Evolutionary conservation across 108 stramenopile species (phyloP), one percentile per base, ranked within the genome.

Genomic region (Cylindrotheca closterium): DNA sequence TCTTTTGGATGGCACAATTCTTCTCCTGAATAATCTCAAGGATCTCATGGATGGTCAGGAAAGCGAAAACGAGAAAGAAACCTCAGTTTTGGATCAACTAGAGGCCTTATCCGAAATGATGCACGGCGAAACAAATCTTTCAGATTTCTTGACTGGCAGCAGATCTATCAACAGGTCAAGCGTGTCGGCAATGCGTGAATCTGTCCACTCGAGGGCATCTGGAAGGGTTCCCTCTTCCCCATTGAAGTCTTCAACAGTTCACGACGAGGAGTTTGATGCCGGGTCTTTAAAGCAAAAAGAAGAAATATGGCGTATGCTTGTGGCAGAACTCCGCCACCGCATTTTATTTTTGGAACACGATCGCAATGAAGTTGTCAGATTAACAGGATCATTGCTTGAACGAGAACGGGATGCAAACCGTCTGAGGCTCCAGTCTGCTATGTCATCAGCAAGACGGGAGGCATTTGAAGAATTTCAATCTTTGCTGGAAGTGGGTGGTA

Each of bases 21-120:
- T 45, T 1, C 30, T 73, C 4, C 58, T 73, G 30, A 49, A 60
- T n/a, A 58, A 46, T 21, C 27, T 73, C 8, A 73, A 65, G 30
- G 45, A 50, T 26, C 24, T 70, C 58, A 18, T 73, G 51, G 52
- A 7, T 30, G 26, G 51, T 28, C 26, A 47, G 22, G 49, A 24
- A 1, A 18, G 22, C 0, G 21, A 25, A 30, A 61, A 65, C 17
- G 58, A 65, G 26, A 37, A 71, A 27, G 71, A 73, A 45, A 42
- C 51, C 8, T 58, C 63, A 7, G 71, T 73, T 2, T 46, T 73
- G 47, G 63, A 73, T 25, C 63, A 56, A 17, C 58, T 73, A 4
- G 71, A 65, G 45, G 64, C 60, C 23, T 58, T 73, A 33, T 63
- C 61, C 10, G 71, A 64, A 53, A 58, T 73, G 51, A 60, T 73